Percentiles rank a stretch among this genome's conserved stretches.
Conservation (phyloP, 352 stramenopile genomes). For the Phytophthora kernoviae region DNA sequence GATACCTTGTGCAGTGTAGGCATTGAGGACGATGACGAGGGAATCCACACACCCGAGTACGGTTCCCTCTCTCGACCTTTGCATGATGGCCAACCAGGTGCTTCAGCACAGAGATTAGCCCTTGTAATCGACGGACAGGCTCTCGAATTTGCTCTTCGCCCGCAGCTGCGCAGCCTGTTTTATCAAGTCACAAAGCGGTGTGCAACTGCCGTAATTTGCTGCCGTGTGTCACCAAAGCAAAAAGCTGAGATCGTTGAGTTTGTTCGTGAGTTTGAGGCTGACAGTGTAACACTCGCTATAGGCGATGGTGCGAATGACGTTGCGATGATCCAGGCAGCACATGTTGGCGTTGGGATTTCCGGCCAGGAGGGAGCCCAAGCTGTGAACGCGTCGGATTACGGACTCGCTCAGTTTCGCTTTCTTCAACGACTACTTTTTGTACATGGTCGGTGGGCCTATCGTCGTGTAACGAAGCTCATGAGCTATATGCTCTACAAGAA, state of each 20-base stretch:
- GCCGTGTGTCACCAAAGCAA: constrained; percentile 88
- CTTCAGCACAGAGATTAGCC: constrained; percentile 36
- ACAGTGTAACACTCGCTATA: constrained; percentile 90
- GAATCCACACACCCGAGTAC: constrained; percentile 23
- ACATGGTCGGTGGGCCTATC: constrained; percentile 93
- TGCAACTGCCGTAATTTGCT: constrained; percentile 83
- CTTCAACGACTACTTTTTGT: constrained; percentile 92
- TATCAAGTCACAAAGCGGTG: constrained; percentile 76
- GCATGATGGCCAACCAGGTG: constrained; percentile 6
- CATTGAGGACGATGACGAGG: constrained; percentile 21
- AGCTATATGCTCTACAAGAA: constrained; percentile 97
- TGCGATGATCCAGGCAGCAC: constrained; percentile 93
- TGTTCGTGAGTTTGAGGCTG: constrained; percentile 66
- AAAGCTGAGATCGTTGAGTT: constrained; percentile 86
- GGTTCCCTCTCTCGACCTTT: constrained; percentile 28
- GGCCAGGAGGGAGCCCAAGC: constrained; percentile 93
- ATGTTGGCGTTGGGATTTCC: constrained; percentile 93
- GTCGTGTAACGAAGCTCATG: constrained; percentile 92
- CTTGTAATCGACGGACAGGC: constrained; percentile 95
- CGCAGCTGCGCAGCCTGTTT: constrained; percentile 56
- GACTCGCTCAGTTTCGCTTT: constrained; percentile 94
- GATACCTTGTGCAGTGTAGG: constrained; percentile 22
- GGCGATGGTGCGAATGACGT: constrained; percentile 98
- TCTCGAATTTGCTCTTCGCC: constrained; percentile 72
- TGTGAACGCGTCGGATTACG: constrained; percentile 94